Percentiles rank a stretch among this genome's conserved stretches.
phyloP scores from a whole-genome alignment of 305 asterid species.

The Fraxinus paxiana region DNA sequence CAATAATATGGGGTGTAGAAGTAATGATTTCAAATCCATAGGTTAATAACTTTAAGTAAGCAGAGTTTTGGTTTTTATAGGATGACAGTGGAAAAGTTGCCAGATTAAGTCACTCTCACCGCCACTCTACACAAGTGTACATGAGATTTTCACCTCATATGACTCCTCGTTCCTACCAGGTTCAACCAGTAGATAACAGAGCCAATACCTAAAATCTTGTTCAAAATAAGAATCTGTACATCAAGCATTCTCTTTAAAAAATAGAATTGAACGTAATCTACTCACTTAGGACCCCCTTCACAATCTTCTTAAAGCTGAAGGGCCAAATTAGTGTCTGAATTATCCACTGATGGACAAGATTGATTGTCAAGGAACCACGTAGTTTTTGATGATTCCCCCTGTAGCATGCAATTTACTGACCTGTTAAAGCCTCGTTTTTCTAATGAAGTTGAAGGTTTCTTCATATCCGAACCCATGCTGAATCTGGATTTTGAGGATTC shows the following conservation, averaged over 20 bases:
- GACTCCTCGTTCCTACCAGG: neutral
- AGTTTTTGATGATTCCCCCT: conserved; percentile 1
- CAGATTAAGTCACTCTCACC: neutral
- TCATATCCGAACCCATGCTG: neutral
- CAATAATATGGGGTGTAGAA: neutral
- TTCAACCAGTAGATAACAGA: neutral
- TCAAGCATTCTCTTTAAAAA: neutral
- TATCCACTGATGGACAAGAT: conserved; percentile 13
- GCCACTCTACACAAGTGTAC: neutral
- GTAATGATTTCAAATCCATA: neutral
- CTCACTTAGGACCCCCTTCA: neutral
- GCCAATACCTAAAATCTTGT: neutral
- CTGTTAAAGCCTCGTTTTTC: neutral
- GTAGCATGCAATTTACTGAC: neutral
- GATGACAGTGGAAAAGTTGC: neutral
- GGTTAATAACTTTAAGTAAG: neutral
- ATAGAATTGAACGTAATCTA: neutral
- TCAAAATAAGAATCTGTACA: neutral
- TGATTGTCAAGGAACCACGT: conserved; percentile 9
- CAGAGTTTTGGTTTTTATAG: neutral
- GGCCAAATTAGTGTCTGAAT: conserved; percentile 21
- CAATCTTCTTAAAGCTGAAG: conserved; percentile 24
- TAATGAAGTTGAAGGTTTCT: neutral
- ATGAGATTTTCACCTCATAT: neutral
- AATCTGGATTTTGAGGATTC: neutral